Evolutionary conservation across 2,329 filamentous ascomycete species (phyloP).

Genomic region (Leptographium flavum): DNA sequence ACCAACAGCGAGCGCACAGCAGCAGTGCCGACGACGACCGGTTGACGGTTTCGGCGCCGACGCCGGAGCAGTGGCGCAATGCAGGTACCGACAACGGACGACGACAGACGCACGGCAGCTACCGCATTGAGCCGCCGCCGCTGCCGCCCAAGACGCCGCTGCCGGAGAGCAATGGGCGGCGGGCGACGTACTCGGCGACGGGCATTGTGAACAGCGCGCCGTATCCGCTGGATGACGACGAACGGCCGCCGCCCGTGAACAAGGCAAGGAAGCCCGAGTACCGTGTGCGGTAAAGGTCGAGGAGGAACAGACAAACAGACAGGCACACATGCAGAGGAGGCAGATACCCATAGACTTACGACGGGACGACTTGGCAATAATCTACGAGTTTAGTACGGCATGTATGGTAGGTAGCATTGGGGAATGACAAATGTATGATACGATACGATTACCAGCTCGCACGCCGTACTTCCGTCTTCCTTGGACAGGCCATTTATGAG

Average conservation of each 20-base stretch:
- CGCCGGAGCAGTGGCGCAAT: conserved; percentile 42
- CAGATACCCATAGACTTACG: neutral
- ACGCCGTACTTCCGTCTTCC: too few species aligned
- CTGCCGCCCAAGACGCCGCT: conserved; percentile 67
- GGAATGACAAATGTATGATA: too few species aligned
- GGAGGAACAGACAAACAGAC: neutral
- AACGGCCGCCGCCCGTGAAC: conserved; percentile 73
- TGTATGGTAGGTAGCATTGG: too few species aligned
- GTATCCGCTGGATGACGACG: conserved; percentile 67
- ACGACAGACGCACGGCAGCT: conserved; percentile 3
- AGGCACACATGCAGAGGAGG: neutral
- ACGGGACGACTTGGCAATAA: too few species aligned
- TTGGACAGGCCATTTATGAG: too few species aligned
- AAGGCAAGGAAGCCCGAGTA: conserved; percentile 76
- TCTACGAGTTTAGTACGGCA: too few species aligned
- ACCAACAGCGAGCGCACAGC: conserved; percentile 7
- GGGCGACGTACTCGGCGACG: neutral
- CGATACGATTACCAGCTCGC: too few species aligned
- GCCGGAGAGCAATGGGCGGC: conserved; percentile 27
- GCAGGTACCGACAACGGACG: conserved; percentile 17
- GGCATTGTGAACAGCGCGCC: conserved; percentile 34
- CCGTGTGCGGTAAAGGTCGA: conserved; percentile 4
- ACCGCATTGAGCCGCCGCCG: conserved; percentile 49
- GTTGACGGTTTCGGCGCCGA: conserved; percentile 40
- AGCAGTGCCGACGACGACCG: conserved; percentile 34